Conservation (phyloP, 2,329 filamentous ascomycete species). For the Coniella lustricola region DNA sequence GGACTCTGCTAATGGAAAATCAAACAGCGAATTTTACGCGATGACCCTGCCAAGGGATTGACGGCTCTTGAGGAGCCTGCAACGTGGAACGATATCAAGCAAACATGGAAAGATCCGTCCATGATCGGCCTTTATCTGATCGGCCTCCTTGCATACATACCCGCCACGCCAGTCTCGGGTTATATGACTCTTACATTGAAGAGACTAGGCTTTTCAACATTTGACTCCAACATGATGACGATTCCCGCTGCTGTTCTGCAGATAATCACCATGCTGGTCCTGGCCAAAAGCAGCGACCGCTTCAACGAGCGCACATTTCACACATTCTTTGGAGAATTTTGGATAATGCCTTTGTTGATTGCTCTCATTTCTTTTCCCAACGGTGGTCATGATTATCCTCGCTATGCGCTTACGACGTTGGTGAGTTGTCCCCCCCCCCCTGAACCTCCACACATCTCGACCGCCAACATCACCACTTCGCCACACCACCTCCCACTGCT, state of each 20-base stretch:
- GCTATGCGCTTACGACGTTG: constrained; percentile 44
- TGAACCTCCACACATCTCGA: too few relatives aligned
- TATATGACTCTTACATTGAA: constrained; percentile 52
- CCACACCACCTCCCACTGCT: constrained; percentile 10
- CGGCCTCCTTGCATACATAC: constrained; percentile 42
- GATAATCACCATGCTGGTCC: constrained; percentile 47
- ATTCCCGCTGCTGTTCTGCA: constrained; percentile 52
- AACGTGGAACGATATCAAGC: constrained; percentile 35
- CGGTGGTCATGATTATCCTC: constrained; percentile 41
- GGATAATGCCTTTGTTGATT: constrained; percentile 44
- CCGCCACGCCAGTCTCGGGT: constrained; percentile 36
- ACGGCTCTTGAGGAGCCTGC: constrained; percentile 37
- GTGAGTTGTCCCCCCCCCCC: not conserved
- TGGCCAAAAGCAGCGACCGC: constrained; percentile 47
- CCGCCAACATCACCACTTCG: too few relatives aligned
- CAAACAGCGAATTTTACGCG: constrained; percentile 38
- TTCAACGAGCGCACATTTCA: constrained; percentile 49
- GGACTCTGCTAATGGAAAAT: not conserved
- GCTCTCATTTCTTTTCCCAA: constrained; percentile 43
- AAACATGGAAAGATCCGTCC: constrained; percentile 37
- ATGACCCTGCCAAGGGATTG: constrained; percentile 47
- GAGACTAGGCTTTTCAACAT: constrained; percentile 49
- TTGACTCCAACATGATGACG: constrained; percentile 56
- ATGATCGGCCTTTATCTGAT: constrained; percentile 45
- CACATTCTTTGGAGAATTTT: constrained; percentile 44